Evolutionary conservation across 2,329 filamentous ascomycete genomes (phyloP).

Genomic region (Fusarium continuum): DNA sequence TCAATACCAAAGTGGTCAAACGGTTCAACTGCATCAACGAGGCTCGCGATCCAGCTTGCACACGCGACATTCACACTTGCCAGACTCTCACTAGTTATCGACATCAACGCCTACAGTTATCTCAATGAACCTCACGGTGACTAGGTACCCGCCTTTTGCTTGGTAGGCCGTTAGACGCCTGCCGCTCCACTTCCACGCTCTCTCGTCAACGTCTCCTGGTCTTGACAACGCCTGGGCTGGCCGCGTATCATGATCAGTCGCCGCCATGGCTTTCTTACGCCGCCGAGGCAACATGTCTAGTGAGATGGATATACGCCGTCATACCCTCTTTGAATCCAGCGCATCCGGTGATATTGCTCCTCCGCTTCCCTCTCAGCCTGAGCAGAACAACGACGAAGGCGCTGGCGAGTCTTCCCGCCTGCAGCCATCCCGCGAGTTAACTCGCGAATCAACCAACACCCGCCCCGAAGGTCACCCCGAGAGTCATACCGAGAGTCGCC

Average conservation of each 20-base stretch:
- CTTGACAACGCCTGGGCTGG: slow-evolving; percentile 38
- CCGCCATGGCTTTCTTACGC: slow-evolving; percentile 68
- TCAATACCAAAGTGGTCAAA: slow-evolving; percentile 24
- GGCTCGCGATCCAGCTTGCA: slow-evolving; percentile 11
- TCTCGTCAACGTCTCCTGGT: slow-evolving; percentile 27
- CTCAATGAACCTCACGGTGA: slow-evolving; percentile 38
- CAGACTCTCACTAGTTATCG: slow-evolving; percentile 9
- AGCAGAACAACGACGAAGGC: slow-evolving; percentile 30
- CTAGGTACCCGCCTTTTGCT: slow-evolving; percentile 37
- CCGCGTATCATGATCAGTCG: slow-evolving; percentile 52
- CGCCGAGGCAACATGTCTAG: slow-evolving; percentile 68
- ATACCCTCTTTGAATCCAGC: slow-evolving; percentile 52
- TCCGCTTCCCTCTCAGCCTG: slow-evolving; percentile 36
- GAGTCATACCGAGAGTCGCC: slow-evolving; percentile 17
- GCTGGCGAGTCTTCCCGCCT: slow-evolving; percentile 31
- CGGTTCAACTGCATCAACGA: slow-evolving; percentile 25
- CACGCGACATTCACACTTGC: slow-evolving; percentile 15
- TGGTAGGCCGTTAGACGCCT: slow-evolving; percentile 42
- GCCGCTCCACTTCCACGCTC: slow-evolving; percentile 28
- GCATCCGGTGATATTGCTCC: slow-evolving; percentile 42
- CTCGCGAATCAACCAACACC: slow-evolving; percentile 26
- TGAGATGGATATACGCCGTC: slow-evolving; percentile 67
- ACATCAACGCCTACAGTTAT: slow-evolving; percentile 15
- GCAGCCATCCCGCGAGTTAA: slow-evolving; percentile 40
- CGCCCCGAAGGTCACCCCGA: slow-evolving; percentile 8